Conservation (phyloP, 129 eudicot species). For the Flaveria linearis region DNA sequence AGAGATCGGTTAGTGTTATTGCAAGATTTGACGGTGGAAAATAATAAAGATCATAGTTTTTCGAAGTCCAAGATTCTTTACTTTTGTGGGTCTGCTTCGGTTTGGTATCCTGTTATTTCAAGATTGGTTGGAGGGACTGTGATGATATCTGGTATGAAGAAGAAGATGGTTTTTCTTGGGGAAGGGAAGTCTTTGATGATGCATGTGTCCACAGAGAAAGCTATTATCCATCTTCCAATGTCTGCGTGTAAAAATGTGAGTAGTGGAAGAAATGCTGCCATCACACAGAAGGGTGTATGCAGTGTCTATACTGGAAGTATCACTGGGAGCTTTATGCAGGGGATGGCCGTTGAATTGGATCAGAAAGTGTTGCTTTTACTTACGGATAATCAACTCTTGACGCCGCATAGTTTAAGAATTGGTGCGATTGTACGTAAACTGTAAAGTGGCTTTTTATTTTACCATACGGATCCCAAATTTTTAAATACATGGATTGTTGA, state of each 20-base stretch:
- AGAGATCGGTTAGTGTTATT: conserved; percentile 21
- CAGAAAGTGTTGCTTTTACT: conserved; percentile 56
- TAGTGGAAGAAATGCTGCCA: conserved; percentile 29
- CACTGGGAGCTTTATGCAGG: conserved; percentile 72
- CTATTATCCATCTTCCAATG: conserved; percentile 41
- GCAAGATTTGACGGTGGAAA: conserved; percentile 18
- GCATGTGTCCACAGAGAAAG: conserved; percentile 59
- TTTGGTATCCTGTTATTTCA: conserved; percentile 69
- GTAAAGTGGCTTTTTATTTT: conserved; percentile 35
- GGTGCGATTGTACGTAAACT: conserved; percentile 79
- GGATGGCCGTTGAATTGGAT: conserved; percentile 85
- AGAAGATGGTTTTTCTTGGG: conserved; percentile 71
- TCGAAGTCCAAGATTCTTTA: conserved; percentile 43
- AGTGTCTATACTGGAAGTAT: conserved; percentile 64
- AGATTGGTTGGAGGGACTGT: conserved; percentile 51
- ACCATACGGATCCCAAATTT: neutral
- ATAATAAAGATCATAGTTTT: conserved; percentile 41
- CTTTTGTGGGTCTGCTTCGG: conserved; percentile 55
- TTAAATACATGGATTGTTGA: conserved; percentile 16
- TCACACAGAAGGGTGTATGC: conserved; percentile 39
- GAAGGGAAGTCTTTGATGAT: conserved; percentile 63
- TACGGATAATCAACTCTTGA: conserved; percentile 57
- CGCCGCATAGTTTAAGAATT: conserved; percentile 76
- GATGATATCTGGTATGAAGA: conserved; percentile 60
- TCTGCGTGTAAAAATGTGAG: conserved; percentile 11